phyloP scores from a whole-genome alignment of 371 early-diverging fungal genomes.

The Circinella minor region DNA sequence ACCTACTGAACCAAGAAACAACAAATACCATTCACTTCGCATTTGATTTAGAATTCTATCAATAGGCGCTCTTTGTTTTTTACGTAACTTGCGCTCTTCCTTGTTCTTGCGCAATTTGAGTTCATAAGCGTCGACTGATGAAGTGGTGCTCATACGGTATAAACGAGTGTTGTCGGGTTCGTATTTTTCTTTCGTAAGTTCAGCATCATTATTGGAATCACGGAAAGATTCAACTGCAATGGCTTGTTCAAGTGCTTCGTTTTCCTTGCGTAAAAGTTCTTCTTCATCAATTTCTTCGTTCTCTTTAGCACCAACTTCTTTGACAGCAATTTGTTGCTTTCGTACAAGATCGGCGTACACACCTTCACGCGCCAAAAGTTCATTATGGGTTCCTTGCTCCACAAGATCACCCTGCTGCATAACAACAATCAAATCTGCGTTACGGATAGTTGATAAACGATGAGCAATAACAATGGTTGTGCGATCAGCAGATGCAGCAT shows the following conservation, averaged over 20 bases:
- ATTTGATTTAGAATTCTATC: conserved; percentile 33
- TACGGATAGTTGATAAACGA: conserved; percentile 72
- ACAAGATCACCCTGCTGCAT: conserved; percentile 69
- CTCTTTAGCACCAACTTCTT: conserved; percentile 34
- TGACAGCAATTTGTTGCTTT: conserved; percentile 49
- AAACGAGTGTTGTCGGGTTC: not conserved
- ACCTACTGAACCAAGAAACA: conserved; percentile 42
- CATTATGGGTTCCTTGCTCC: conserved; percentile 71
- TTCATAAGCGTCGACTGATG: conserved; percentile 37
- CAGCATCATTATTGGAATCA: conserved; percentile 11
- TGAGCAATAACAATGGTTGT: conserved; percentile 93
- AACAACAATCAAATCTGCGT: conserved; percentile 82
- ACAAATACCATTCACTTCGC: conserved; percentile 37
- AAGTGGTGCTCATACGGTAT: conserved; percentile 6
- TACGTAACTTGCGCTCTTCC: conserved; percentile 37
- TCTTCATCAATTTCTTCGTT: conserved; percentile 16
- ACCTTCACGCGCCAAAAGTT: conserved; percentile 48
- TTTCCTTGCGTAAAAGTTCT: conserved; percentile 12
- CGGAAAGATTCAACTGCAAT: too few species aligned
- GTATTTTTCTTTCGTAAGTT: not conserved
- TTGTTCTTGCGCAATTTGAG: conserved; percentile 40
- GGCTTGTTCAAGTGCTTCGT: not conserved
- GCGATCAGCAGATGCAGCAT: conserved; percentile 68
- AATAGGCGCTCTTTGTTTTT: conserved; percentile 47
- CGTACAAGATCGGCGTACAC: conserved; percentile 53